Evolutionary conservation across 2,329 filamentous ascomycete genomes (phyloP), one percentile per base, ranked within the genome.

Genomic region (Graphilbum ipis-grandicollis): DNA sequence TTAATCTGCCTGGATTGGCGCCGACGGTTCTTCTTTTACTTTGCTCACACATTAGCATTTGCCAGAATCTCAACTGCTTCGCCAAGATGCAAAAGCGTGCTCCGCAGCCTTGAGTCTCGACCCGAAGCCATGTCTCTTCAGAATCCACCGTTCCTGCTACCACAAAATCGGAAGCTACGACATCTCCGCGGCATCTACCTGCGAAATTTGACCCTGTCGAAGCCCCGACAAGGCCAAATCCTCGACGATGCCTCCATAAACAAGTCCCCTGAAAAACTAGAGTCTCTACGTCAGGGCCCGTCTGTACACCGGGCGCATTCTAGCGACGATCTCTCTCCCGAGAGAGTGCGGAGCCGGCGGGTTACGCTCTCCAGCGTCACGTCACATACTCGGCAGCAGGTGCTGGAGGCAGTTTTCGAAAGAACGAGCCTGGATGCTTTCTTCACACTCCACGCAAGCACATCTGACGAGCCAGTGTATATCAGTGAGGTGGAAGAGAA

Each of bases 151-250:
- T 60, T 66, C 31, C 60, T 78, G 43, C 58, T 75, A 22, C 60
- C 71, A 15, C 69, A 90, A 66, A 94, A 93, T 55, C 81, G 85
- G 53, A 85, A 79, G 54, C 66, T 96, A 37, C 76, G 88, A 38
- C 86, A 94, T 61, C 68, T 94, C 5, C 77, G 82, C 48, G 84
- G 83, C 46, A 73, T 96, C 47, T 88, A 81, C 39, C 61, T 94
- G 36, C 82, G 88, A 40, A 94, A 94, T 55, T 64, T 94, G 31
- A 75, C 74, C 43, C 75, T 93, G 46, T 63, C 62, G 19, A 63
- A 62, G 43, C 60, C n/a, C n/a, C n/a, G 63, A 40, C 60, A 62
- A 44, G 60, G 59, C 49, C 60, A 66, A 55, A 79, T 82, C 29
- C 77, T 79, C 49, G 81, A 88, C 57, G 86, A 93, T 56, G 78